These are phyloP conservation scores for Phaeosphaeriaceae sp. DNA, from an alignment of 2,329 filamentous ascomycete species.

Conservation along the genomic window DNA sequence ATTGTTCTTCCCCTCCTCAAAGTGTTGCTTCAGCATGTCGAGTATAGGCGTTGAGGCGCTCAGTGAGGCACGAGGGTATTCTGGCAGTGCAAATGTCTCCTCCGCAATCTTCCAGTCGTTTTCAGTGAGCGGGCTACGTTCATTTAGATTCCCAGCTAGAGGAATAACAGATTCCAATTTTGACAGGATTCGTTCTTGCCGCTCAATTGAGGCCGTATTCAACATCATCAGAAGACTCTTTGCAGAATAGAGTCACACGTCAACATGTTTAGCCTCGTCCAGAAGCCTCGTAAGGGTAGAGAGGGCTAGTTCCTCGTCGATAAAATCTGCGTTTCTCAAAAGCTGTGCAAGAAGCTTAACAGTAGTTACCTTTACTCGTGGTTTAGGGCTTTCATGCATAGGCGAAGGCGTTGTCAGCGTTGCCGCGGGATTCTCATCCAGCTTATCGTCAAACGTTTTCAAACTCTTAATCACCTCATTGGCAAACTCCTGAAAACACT, in stretches of 20 bases:
- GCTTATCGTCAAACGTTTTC: constrained; percentile 11
- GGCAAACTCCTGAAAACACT: constrained; percentile 38
- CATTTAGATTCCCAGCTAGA: constrained; percentile 44
- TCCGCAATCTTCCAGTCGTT: constrained; percentile 41
- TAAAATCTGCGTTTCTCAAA: constrained; percentile 40
- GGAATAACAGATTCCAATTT: constrained; percentile 40
- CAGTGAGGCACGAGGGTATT: constrained; percentile 1
- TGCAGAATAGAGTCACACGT: constrained; percentile 45
- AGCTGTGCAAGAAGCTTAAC: constrained; percentile 52
- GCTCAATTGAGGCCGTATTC: neutral
- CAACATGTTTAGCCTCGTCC: constrained; percentile 41
- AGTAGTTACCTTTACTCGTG: constrained; percentile 51
- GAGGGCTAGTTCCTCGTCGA: constrained; percentile 38
- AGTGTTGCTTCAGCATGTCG: constrained; percentile 1
- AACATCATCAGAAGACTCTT: constrained; percentile 44
- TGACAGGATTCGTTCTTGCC: constrained; percentile 22
- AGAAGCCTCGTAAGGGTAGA: constrained; percentile 41
- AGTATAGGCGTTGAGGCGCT: constrained; percentile 14
- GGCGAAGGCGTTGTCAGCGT: no score
- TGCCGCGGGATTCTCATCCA: neutral
- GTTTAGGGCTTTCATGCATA: neutral
- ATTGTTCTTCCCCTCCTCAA: neutral
- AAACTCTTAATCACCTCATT: constrained; percentile 37
- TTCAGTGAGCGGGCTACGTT: constrained; percentile 37
- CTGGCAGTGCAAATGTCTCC: constrained; percentile 13